phyloP scores from a whole-genome alignment of 495 filamentous ascomycete genomes.

The Podospora fimiseda region DNA sequence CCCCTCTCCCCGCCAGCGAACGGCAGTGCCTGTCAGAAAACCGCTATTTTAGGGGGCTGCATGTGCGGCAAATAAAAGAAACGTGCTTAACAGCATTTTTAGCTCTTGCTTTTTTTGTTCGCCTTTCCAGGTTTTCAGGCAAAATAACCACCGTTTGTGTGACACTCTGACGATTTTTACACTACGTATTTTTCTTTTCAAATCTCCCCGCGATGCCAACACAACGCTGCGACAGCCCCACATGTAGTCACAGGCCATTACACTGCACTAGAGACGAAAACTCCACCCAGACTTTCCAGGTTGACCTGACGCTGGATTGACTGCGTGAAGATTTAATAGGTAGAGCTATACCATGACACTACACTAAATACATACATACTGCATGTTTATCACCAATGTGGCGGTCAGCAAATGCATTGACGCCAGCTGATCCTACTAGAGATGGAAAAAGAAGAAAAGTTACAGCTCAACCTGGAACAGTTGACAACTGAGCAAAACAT shows the following conservation, averaged over 20 bases:
- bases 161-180: conserved; percentile 1
- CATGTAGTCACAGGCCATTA: conserved; percentile 6
- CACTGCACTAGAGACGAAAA: conserved; percentile 10
- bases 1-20: conserved; percentile 1
- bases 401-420: conserved; percentile 10
- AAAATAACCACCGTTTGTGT: not conserved
- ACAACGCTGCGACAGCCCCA: conserved; percentile 21
- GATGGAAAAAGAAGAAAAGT: not conserved
- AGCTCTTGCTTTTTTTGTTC: conserved; percentile 1
- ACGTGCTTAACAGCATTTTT: not conserved
- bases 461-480: not conserved
- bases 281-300: conserved; percentile 11
- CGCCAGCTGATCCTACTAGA: not conserved
- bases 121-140: too few relatives aligned
- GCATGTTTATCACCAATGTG: conserved; percentile 7
- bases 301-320: not conserved
- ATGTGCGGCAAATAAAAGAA: conserved; percentile 2
- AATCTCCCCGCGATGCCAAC: conserved; percentile 22
- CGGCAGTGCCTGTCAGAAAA: conserved; percentile 8
- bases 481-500: not conserved
- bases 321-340: not conserved
- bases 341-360: not conserved
- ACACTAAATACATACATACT: not conserved
- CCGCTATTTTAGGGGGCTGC: conserved; percentile 13
- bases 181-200: too few relatives aligned